A percentile compares a stretch with the other conserved stretches of the same genome.
phyloP scores from a whole-genome alignment of 306 rosid species.

The Trichosanthes cucumerina region DNA sequence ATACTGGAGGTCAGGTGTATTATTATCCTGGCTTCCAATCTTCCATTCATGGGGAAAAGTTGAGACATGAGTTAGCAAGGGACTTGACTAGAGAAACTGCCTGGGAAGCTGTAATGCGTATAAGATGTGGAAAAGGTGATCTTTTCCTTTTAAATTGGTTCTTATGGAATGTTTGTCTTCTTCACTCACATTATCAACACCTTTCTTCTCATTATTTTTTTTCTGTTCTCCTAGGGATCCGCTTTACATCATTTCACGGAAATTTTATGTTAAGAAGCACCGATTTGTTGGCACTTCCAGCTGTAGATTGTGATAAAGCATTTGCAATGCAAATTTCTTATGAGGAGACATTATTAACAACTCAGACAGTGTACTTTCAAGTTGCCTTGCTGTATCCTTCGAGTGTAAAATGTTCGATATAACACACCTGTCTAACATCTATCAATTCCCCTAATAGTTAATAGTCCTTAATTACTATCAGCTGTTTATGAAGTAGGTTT shows the following conservation, averaged over 20 bases:
- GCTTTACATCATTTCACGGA: constrained; percentile 89
- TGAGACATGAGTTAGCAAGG: constrained; percentile 83
- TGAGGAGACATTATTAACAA: constrained; percentile 83
- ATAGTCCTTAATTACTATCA: neutral
- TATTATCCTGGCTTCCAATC: constrained; percentile 82
- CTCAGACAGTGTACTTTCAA: constrained; percentile 92
- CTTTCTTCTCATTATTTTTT: constrained; percentile 16
- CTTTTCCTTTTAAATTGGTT: constrained; percentile 4
- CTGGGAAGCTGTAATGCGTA: constrained; percentile 99
- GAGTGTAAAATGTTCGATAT: constrained; percentile 11
- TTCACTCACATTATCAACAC: neutral
- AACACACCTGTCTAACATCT: neutral
- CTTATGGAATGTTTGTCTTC: neutral
- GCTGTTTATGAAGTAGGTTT: neutral
- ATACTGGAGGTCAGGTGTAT: constrained; percentile 90
- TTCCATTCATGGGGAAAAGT: constrained; percentile 75
- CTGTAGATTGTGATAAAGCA: constrained; percentile 98
- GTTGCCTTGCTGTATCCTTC: constrained; percentile 98
- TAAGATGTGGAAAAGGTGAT: constrained; percentile 93
- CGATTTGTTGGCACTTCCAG: constrained; percentile 93
- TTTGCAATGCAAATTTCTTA: constrained; percentile 90
- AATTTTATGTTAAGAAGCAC: constrained; percentile 97
- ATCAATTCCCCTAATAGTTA: neutral
- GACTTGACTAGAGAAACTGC: constrained; percentile 97
- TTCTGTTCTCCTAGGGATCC: constrained; percentile 57